A percentile compares a stretch with the other conserved stretches of the same genome.
phyloP scores from a whole-genome alignment of 225 moss, liverwort and hornwort genomes.

The Lunularia cruciata region DNA sequence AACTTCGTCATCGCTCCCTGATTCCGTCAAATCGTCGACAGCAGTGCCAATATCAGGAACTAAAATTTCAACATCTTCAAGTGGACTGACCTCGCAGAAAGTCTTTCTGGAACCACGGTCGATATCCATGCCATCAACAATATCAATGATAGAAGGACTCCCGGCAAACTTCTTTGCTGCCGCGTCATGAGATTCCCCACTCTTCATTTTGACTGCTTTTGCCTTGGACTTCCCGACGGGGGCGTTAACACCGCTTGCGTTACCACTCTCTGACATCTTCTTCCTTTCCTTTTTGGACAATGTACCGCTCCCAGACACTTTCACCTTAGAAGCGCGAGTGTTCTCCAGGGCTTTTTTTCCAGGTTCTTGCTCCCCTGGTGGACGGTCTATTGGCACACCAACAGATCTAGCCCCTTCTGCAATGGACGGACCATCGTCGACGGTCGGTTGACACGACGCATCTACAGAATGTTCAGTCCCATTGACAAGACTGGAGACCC shows the following conservation, averaged over 20 bases:
- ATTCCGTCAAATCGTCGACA: slow-evolving; percentile 20
- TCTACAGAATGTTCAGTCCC: neutral
- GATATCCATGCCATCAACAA: neutral
- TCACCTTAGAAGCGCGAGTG: neutral
- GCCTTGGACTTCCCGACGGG: slow-evolving; percentile 13
- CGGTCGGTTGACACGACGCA: neutral
- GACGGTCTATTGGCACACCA: neutral
- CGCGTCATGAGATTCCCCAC: neutral
- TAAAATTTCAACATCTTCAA: neutral
- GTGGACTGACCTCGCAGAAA: neutral
- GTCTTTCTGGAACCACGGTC: neutral
- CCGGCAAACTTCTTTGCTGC: slow-evolving; percentile 2
- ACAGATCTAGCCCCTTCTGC: neutral
- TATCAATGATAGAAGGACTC: slow-evolving; percentile 1
- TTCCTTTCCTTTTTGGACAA: neutral
- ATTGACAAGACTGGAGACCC: neutral
- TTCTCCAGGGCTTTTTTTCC: neutral
- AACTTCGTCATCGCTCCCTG: slow-evolving; percentile 33
- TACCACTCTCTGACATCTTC: neutral
- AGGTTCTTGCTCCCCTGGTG: slow-evolving; percentile 3
- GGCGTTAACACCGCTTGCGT: neutral
- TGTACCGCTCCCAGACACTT: neutral
- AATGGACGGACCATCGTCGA: neutral
- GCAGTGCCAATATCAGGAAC: slow-evolving; percentile 16
- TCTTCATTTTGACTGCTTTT: slow-evolving; percentile 24